Evolutionary conservation across 805 yeast genomes (phyloP).

Genomic region (Cyberlindnera galapagoensis): DNA sequence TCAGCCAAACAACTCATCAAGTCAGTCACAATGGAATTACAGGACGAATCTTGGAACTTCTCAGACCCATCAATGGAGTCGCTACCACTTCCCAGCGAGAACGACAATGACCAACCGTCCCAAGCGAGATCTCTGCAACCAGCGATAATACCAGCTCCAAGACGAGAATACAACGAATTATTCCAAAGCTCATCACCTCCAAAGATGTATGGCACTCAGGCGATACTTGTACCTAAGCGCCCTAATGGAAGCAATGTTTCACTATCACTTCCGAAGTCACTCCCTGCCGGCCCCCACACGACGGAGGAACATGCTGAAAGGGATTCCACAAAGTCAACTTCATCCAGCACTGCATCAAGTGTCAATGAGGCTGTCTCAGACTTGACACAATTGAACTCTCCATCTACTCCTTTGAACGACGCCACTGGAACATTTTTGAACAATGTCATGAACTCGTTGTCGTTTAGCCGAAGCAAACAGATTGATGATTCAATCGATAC

Average conservation of each 20-base stretch:
- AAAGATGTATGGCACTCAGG: no score
- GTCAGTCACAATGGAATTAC: neutral
- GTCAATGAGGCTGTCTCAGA: conserved; percentile 14
- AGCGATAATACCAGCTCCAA: no score
- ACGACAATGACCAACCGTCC: no score
- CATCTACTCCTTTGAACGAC: no score
- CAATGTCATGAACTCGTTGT: conserved; percentile 16
- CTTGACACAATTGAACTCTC: no score
- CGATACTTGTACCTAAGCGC: no score
- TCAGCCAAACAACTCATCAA: neutral
- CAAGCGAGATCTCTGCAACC: no score
- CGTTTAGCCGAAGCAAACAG: conserved; percentile 7
- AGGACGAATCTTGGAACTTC: conserved; percentile 7
- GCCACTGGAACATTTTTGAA: no score
- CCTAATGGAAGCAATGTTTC: no score
- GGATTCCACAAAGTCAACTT: conserved; percentile 5
- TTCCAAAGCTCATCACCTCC: no score
- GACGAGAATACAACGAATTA: no score
- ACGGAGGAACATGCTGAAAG: conserved; percentile 44
- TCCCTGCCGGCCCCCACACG: conserved; percentile 47
- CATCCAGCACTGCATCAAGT: no score
- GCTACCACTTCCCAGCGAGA: neutral
- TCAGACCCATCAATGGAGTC: conserved; percentile 7
- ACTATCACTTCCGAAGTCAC: conserved; percentile 27
- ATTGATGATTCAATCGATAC: neutral